Percentiles rank a stretch among this genome's conserved stretches.
Evolutionary conservation across 768 basidiomycete genomes (phyloP).

Genomic region (Naganishia antarctica): DNA sequence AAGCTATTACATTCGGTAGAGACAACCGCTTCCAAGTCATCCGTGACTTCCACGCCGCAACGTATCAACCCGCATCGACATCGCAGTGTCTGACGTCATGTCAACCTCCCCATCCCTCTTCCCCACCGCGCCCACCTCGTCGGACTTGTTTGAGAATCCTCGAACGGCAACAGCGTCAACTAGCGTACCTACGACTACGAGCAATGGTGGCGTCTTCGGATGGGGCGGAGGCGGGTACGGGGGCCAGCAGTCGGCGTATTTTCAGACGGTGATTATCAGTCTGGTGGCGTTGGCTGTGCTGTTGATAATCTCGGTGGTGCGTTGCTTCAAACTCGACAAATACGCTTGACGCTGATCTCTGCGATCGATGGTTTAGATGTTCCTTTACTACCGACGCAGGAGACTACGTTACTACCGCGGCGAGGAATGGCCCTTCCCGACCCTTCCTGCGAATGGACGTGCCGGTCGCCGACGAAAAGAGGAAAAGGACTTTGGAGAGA

Average conservation of each 20-base stretch:
- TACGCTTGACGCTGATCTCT: neutral
- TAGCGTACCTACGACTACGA: neutral
- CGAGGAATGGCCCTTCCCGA: conserved; percentile 24
- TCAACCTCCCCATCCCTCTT: conserved; percentile 4
- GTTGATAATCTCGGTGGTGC: conserved; percentile 22
- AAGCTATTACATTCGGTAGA: no score
- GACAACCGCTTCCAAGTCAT: no score
- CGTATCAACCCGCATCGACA: no score
- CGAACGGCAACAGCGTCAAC: conserved; percentile 9
- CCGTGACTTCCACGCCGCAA: no score
- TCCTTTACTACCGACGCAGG: conserved; percentile 26
- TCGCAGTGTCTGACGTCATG: neutral
- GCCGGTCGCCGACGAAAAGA: conserved; percentile 15
- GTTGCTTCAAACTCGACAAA: no score
- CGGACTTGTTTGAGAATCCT: conserved; percentile 15
- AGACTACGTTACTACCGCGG: conserved; percentile 18
- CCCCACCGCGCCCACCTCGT: conserved; percentile 7
- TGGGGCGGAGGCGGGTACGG: conserved; percentile 9
- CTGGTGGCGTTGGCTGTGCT: conserved; percentile 26
- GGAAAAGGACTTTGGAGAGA: conserved; percentile 20
- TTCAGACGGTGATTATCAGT: conserved; percentile 28
- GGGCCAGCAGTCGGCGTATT: conserved; percentile 18
- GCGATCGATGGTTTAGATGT: conserved; percentile 1
- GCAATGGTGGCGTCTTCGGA: neutral
- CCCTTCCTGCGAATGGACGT: conserved; percentile 5